Base-by-base conservation (phyloP, 148 eudicot genomes). In the Spergularia bocconei region DNA sequence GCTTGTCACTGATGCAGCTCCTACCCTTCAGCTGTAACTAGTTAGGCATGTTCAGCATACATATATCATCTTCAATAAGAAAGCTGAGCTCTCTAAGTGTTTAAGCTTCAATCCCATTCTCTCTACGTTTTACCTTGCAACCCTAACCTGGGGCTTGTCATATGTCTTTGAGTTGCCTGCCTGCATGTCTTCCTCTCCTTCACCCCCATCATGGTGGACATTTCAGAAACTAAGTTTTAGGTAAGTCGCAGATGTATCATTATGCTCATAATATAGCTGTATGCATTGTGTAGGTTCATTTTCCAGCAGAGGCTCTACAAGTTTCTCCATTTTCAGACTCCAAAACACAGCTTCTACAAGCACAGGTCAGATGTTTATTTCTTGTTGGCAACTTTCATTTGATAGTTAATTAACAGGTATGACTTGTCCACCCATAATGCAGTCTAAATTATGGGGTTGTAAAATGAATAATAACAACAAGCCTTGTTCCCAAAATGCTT, bases 341-440 rank as follows among this genome's bases (percentile, higher is more conserved):
- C 66, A 95, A 92, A 89, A 13, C 80, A 75, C 97, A 89, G 82
- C 97, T 95, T 81, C 90, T 95, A 33, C 89, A 89, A 83, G 96
- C 86, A 74, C 97, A 95, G 93, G 98, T 94, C 74, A 67, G 75
- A 29, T 62, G 25, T 39, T 64, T 29, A 36, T 50, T 29, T 59
- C 36, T 20, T 63, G 48, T 14, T 39, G 55, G 19, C 2, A 19
- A 19, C 17, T 5, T 36, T 13, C 25, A 6, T 17, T 78, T 67
- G 47, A 9, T n/a, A 67, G 33, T 44, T 62, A 13, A 36, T 54
- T 21, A 16, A 29, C 21, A 66, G 21, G 20, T 5, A 44, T 47
- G 58, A 13, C 38, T 54, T 29, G 36, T 29, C 1, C 36, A 29
- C 36, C 36, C 36, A 29, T 29, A 29, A 29, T 29, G 36, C 36